Base-by-base conservation (phyloP, 2,329 filamentous ascomycete genomes). In the Pyricularia sp. region DNA sequence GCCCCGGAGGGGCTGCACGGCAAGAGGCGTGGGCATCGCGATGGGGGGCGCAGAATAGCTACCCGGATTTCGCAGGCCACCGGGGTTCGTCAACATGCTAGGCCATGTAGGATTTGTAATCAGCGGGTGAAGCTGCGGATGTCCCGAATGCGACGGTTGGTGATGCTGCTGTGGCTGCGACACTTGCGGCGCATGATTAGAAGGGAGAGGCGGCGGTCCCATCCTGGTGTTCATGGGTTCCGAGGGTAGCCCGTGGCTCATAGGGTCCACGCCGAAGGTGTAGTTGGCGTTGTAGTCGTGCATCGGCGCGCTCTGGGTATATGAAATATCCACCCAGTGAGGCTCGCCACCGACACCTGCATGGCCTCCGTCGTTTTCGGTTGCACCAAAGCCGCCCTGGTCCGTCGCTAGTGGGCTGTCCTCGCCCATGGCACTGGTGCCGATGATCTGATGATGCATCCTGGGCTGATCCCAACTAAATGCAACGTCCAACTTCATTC, bases 11-110 rank as follows among this genome's bases (percentile, higher is more conserved):
- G 84, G 81, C 58, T 85, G 84, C 58, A 78, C 76, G 69, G 81
- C 79, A 17, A 85, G 81, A 36, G 84, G 82, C 6, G 86, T 82
- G n/a, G 88, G 85, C 69, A 91, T 84, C 58, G 87, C 80, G 67
- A 87, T 77, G 17, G 85, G 83, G 61, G 86, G 82, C 59, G 88
- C 84, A 64, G 87, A 84, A 75, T 88, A 92, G 72, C 79, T 86
- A 9, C 26, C 31, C 4, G 64, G 26, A 23, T 65, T 31, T 17
- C 26, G 26, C 63, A 65, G 6, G 20, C 11, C 23, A 63, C 86
- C 83, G 64, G 91, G 90, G 72, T 90, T 91, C 64, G 90, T 91
- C 76, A 94, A 82, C 85, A 93, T 90, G 77, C 92, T 94, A 9
- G 92, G 92, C 92, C 92, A 96, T 71, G 85, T 84, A 67, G 84